A percentile compares a stretch with the other conserved stretches of the same genome.
phyloP scores from a whole-genome alignment of 257 asterid genomes.

The Petrea volubilis region DNA sequence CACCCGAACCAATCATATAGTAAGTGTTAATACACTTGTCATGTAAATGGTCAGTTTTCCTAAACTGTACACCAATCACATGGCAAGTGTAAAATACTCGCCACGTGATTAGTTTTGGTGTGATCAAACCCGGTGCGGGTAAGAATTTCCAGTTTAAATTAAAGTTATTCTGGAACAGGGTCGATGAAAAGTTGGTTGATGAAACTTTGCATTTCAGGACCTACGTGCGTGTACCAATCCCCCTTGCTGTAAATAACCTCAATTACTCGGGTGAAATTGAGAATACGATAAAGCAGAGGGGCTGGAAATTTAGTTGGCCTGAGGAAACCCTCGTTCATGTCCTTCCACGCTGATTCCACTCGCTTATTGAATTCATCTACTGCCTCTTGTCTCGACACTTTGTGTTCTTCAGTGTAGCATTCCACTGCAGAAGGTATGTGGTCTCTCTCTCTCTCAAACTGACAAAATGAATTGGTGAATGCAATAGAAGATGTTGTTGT shows the following conservation, averaged over 20 bases:
- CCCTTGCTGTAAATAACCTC: slow-evolving; percentile 26
- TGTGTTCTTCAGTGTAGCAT: slow-evolving; percentile 31
- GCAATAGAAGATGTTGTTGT: no score
- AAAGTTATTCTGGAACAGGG: not conserved
- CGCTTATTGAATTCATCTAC: slow-evolving; percentile 1
- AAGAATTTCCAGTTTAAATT: not conserved
- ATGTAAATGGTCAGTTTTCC: no score
- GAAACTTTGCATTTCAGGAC: slow-evolving; percentile 22
- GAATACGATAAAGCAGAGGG: slow-evolving; percentile 25
- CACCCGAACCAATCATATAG: no score
- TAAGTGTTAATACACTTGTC: no score
- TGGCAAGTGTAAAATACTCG: no score
- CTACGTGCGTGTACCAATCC: slow-evolving; percentile 29
- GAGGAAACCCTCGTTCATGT: slow-evolving; percentile 29
- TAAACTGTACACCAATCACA: no score
- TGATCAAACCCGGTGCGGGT: no score
- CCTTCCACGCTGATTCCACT: slow-evolving; percentile 35
- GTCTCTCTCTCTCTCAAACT: slow-evolving; percentile 33
- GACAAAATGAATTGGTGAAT: not conserved
- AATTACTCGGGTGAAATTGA: slow-evolving; percentile 19
- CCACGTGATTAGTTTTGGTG: no score
- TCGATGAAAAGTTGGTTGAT: slow-evolving; percentile 22
- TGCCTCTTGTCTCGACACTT: slow-evolving; percentile 5
- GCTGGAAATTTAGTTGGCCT: slow-evolving; percentile 17
- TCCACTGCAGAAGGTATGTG: slow-evolving; percentile 36